Evolutionary conservation across 176 grass and related monocot genomes (phyloP).

Genomic region (Hordeum marinum): DNA sequence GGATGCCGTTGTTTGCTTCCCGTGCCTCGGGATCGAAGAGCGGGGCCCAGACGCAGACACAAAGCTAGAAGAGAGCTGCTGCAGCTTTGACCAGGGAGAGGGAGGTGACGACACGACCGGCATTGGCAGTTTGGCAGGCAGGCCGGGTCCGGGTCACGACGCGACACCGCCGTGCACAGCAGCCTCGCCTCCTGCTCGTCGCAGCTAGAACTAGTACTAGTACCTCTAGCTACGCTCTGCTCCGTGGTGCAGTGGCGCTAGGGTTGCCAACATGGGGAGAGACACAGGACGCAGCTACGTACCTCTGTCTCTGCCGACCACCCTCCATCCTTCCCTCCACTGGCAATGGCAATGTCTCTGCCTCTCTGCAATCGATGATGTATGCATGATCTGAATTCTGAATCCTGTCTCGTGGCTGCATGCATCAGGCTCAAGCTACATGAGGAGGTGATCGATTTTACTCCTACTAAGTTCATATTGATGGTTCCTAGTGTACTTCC

Average conservation of each 20-base stretch:
- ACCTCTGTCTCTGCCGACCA: slow-evolving; percentile 10
- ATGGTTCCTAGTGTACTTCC: no score
- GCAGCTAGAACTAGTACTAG: no score
- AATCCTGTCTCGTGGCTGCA: background rate
- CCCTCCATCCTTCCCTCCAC: background rate
- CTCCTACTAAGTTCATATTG: background rate
- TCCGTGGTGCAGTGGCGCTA: background rate
- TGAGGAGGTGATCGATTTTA: background rate
- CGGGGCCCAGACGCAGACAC: background rate
- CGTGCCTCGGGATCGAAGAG: slow-evolving; percentile 33
- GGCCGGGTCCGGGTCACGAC: slow-evolving; percentile 31
- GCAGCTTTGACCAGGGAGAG: slow-evolving; percentile 31
- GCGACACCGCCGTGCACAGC: slow-evolving; percentile 12
- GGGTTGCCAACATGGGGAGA: background rate
- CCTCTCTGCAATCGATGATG: background rate
- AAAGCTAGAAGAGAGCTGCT: slow-evolving; percentile 14
- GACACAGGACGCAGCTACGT: background rate
- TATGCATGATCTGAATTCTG: background rate
- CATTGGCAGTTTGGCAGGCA: background rate
- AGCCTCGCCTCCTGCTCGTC: background rate
- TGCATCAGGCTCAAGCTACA: background rate
- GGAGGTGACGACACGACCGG: background rate
- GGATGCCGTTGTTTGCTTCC: background rate
- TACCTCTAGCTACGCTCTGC: background rate
- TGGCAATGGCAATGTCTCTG: background rate